These are phyloP conservation scores for Lepiota brunneoincarnata DNA, from an alignment of 768 basidiomycete genomes.

Conservation along the genomic window DNA sequence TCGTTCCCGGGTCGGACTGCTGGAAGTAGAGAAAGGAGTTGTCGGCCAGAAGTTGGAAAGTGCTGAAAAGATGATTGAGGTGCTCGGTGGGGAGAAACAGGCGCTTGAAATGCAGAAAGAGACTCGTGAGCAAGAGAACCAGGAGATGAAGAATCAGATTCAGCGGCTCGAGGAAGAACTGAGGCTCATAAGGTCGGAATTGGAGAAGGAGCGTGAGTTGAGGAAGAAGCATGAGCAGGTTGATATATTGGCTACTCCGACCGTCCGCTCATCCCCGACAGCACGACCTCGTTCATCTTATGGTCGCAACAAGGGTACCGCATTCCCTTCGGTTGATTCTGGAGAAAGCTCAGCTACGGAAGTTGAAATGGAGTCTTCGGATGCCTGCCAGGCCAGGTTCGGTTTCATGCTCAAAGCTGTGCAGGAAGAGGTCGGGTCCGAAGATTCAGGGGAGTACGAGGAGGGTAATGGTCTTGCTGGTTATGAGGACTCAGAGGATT, in stretches of 20 bases:
- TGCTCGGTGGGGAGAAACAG: conserved; percentile 26
- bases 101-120: conserved; percentile 24
- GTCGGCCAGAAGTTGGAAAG: conserved; percentile 47
- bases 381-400: conserved; percentile 38
- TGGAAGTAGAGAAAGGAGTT: conserved; percentile 66
- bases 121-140: conserved; percentile 32
- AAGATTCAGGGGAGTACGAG: conserved; percentile 38
- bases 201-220: conserved; percentile 24
- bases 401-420: conserved; percentile 54
- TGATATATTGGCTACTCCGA: conserved; percentile 45
- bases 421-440: conserved; percentile 50
- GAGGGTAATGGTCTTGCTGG: conserved; percentile 58
- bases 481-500: conserved; percentile 71
- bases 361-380: conserved; percentile 54
- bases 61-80: conserved; percentile 28
- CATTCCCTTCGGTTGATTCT: conserved; percentile 63
- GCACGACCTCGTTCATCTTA: conserved; percentile 8
- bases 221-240: conserved; percentile 21
- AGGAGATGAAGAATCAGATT: conserved; percentile 29
- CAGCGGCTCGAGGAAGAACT: conserved; percentile 51
- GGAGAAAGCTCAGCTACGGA: conserved; percentile 59
- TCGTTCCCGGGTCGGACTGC: conserved; percentile 62
- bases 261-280: conserved; percentile 31
- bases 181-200: conserved; percentile 30
- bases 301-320: conserved; percentile 42